Evolutionary conservation across 2,329 filamentous ascomycete genomes (phyloP), one percentile per base, ranked within the genome.

Genomic region (Epichloe brachyelytri): DNA sequence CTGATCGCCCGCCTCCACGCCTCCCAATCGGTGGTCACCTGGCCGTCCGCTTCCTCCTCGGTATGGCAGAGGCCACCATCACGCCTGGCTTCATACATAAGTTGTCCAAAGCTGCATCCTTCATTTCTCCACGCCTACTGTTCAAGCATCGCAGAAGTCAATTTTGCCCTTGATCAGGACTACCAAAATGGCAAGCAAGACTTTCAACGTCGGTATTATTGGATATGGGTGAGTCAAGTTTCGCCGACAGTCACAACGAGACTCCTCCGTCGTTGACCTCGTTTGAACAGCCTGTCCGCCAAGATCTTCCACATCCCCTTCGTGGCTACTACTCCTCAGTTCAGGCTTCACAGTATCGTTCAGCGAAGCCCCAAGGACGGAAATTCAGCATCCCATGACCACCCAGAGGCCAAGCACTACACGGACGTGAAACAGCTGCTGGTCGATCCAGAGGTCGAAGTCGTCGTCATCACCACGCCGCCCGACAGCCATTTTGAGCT

Each of bases 251-350:
- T 10, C 22, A 5, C 19, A 5, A 38, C 12, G 4, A 33, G 15
- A 14, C 6, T 10, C 26, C 5, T n/a, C 6, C 45, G 46, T 43
- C 22, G 14, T 58, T 55, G 19, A 54, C 54, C 22, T 12, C 41
- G 33, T 12, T 12, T 11, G 51, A 17, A 36, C 2, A 79, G 77
- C 63, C 61, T 77, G 48, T 80, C 77, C 2, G 86, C 87, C 67
- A 90, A 89, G 63, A 75, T 85, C 68, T 93, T 91, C 69, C 86
- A 93, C 67, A 88, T 91, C 62, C 87, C 86, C 55, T 86, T 89
- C 68, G 77, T 93, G 67, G 70, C 71, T 49, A 74, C 76, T 33
- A 79, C 83, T 0, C 73, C 81, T 6, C 71, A 78, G 50, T 75
- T 89, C 63, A 80, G 74, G 49, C 78, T 91, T 19, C 79, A 88